Conservation (phyloP, 2,329 filamentous ascomycete genomes). For the Diaporthe caulivora region DNA sequence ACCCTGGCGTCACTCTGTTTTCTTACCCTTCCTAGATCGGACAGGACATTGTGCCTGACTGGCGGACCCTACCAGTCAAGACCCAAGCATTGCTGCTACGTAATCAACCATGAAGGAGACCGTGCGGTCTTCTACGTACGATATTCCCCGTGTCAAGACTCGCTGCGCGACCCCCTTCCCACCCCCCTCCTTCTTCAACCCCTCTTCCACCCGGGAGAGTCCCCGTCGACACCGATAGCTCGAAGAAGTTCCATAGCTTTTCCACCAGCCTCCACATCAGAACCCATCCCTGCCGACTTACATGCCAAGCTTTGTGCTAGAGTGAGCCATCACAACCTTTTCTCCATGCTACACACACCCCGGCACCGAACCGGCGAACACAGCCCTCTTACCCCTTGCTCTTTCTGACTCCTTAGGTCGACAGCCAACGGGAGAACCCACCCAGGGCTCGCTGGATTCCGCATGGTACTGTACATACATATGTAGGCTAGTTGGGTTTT, state of each 20-base stretch:
- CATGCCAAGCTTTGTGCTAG: conserved; percentile 40
- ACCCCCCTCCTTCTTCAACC: conserved; percentile 10
- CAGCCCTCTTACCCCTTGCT: conserved; percentile 29
- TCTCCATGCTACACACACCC: conserved; percentile 35
- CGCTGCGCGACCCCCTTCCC: background rate
- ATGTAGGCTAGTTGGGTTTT: conserved; percentile 29
- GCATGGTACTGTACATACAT: conserved; percentile 36
- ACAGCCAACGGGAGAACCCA: conserved; percentile 29
- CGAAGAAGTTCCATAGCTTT: conserved; percentile 35
- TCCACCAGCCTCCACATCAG: conserved; percentile 25
- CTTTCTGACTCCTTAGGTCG: conserved; percentile 30
- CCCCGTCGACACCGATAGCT: conserved; percentile 15
- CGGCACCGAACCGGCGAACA: conserved; percentile 38
- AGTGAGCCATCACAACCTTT: conserved; percentile 35
- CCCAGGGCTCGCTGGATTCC: conserved; percentile 34
- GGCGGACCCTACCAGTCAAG: conserved; percentile 16
- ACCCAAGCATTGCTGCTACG: conserved; percentile 10
- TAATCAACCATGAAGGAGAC: conserved; percentile 15
- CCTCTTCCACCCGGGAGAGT: conserved; percentile 12
- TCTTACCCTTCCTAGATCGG: conserved; percentile 3
- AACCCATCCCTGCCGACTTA: conserved; percentile 30
- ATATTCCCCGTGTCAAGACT: conserved; percentile 16
- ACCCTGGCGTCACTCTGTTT: conserved; percentile 11
- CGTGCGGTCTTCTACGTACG: background rate
- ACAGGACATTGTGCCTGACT: background rate